phyloP scores from a whole-genome alignment of 2,329 filamentous ascomycete genomes.

The Fusarium camptoceras region DNA sequence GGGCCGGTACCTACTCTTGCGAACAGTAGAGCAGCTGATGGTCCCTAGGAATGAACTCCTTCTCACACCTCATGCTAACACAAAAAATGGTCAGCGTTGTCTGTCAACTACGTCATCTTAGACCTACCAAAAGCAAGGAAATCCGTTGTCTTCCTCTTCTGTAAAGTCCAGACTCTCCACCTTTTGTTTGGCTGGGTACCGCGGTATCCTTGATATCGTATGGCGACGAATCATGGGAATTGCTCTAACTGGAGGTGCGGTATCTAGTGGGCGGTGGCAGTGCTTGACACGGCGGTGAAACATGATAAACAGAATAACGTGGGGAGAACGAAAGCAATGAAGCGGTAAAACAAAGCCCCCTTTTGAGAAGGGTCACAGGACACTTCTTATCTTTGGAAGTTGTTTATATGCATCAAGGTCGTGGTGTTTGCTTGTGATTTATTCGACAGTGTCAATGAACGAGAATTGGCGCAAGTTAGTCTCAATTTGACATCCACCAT shows the following conservation, averaged over 20 bases:
- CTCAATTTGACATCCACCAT: not conserved
- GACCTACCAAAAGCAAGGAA: not conserved
- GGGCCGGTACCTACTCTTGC: not conserved
- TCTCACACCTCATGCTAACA: not conserved
- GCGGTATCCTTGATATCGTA: not conserved
- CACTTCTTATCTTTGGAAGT: not conserved
- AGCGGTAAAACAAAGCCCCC: not conserved
- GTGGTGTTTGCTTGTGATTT: not conserved
- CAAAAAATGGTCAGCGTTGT: not conserved
- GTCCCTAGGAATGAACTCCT: not conserved
- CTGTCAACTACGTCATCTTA: not conserved
- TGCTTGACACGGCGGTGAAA: not conserved
- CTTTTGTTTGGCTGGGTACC: not conserved
- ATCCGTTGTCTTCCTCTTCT: not conserved
- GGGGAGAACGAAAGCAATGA: not conserved
- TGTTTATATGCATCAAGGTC: not conserved
- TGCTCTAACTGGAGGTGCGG: not conserved
- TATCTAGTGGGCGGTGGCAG: not conserved
- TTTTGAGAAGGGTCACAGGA: not conserved
- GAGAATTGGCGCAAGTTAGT: not conserved
- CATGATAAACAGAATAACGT: not conserved
- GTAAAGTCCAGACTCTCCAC: not conserved
- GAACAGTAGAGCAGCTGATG: conserved; percentile 1
- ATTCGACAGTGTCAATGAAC: not conserved
- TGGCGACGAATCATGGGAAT: not conserved